phyloP scores from a whole-genome alignment of 176 grass and related monocot genomes.

The Cenchrus americanus region DNA sequence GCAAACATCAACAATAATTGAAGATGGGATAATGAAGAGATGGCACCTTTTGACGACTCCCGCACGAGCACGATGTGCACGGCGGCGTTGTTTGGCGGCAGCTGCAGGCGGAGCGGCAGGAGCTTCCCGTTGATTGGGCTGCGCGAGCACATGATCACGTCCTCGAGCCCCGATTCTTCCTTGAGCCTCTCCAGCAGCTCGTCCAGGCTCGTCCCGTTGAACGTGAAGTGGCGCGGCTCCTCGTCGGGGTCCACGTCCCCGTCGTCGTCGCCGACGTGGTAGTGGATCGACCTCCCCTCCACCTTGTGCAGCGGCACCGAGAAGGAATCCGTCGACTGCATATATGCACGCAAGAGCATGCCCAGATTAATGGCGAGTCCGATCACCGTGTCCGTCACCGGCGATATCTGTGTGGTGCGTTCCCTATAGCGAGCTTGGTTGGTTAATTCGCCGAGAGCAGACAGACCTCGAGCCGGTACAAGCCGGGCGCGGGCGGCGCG shows the following conservation, averaged over 20 bases:
- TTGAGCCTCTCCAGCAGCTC: slow-evolving; percentile 65
- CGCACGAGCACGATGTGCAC: slow-evolving; percentile 68
- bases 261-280: slow-evolving; percentile 54
- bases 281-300: slow-evolving; percentile 66
- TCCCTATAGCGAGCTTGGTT: no score
- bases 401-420: no score
- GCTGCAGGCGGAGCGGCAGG: slow-evolving; percentile 59
- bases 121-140: slow-evolving; percentile 67
- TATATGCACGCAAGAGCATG: background rate
- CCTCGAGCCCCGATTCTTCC: slow-evolving; percentile 54
- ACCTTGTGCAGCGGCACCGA: slow-evolving; percentile 58
- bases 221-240: slow-evolving; percentile 50
- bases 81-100: slow-evolving; percentile 74
- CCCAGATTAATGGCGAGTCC: background rate
- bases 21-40: background rate
- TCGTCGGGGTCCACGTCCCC: slow-evolving; percentile 43
- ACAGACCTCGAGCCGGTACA: slow-evolving; percentile 57
- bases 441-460: slow-evolving; percentile 1
- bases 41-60: slow-evolving; percentile 57
- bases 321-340: slow-evolving; percentile 63
- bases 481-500: background rate
- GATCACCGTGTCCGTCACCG: no score
- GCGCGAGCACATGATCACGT: slow-evolving; percentile 63
- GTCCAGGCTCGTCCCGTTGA: slow-evolving; percentile 62
- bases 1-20: background rate